Conservation (phyloP, 176 grass and related monocot genomes). For the Rhynchospora tenuis region DNA sequence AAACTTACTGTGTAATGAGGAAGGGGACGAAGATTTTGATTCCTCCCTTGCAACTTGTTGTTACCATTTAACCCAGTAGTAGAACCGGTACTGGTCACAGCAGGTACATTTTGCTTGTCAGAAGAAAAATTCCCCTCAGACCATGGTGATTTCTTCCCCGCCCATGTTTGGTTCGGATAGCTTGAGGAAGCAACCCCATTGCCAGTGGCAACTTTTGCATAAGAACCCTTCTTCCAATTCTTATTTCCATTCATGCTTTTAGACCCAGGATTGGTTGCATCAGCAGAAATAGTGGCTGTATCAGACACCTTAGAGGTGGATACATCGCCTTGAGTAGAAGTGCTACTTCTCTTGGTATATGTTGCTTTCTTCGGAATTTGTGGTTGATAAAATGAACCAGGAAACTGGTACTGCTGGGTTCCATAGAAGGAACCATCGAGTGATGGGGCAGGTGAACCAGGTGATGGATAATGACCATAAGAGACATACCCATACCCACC, state of each 20-base stretch:
- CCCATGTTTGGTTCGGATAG: constrained; percentile 31
- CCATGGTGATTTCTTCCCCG: constrained; percentile 25
- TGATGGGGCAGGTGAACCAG: constrained; percentile 36
- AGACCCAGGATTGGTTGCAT: constrained; percentile 25
- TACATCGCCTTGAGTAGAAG: constrained; percentile 20
- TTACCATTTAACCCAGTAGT: constrained; percentile 24
- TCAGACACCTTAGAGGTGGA: constrained; percentile 29
- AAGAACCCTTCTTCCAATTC: constrained; percentile 25
- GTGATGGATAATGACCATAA: constrained; percentile 38
- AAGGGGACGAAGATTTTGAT: constrained; percentile 30
- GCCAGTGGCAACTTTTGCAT: constrained; percentile 30
- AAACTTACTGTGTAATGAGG: constrained; percentile 41
- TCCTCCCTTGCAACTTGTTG: constrained; percentile 30
- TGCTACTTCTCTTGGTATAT: constrained; percentile 29
- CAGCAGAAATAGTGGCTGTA: constrained; percentile 22
- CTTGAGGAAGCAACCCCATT: constrained; percentile 23
- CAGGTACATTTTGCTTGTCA: constrained; percentile 32
- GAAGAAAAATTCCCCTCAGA: constrained; percentile 38
- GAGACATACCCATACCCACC: constrained; percentile 41
- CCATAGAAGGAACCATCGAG: constrained; percentile 52
- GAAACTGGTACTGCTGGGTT: constrained; percentile 50
- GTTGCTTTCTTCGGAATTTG: constrained; percentile 26
- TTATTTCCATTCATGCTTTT: constrained; percentile 23
- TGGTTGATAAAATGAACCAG: constrained; percentile 36
- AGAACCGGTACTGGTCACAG: constrained; percentile 27